Evolutionary conservation across 345 rosid genomes (phyloP), one percentile per base, ranked within the genome.

Genomic region (Physaria fendleri): DNA sequence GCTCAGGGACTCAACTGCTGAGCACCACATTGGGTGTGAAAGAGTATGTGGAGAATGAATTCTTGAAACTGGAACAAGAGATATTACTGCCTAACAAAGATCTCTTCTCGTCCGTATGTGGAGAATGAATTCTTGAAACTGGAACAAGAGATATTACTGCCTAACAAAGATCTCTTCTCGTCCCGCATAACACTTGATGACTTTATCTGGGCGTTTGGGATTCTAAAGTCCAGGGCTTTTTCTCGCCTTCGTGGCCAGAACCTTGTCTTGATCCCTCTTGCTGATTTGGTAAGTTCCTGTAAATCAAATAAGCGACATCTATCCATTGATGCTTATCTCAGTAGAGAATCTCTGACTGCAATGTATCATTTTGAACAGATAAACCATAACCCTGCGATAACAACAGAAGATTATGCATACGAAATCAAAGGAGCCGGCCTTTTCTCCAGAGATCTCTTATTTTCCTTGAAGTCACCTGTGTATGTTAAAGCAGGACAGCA

Each of bases 371-470:
- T 29, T 17, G 8, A 69, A 72, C 78, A 92, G 98, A 78, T 92
- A 75, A 92, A 92, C 74, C 96, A 92, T 48, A 79, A 79, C 69
- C 80, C 95, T 9, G 76, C 68, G 42, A 81, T 92, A 65, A 78
- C 76, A 5, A 74, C 83, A 8, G 93, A 86, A 80, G 95, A 92
- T 59, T 69, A 76, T 68, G 87, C 90, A 40, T 92, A 81, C 54
- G 98, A 92, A 81, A 92, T 92, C 64, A 92, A 88, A 86, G 98
- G 95, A 66, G 93, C 79, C 47, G 95, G 96, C 17, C 73, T 88
- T 56, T 92, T 92, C 77, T 88, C 98, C 22, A 77, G 85, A 71
- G 95, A 92, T 53, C 84, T 85, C 74, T 64, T 82, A 33, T 92
- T 92, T 78, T 88, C 98, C 51, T 74, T 88, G 71, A 76, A 93